These are phyloP conservation scores for Pneumocystis canis DNA, from an alignment of 1,139 yeast species.

Conservation along the genomic window DNA sequence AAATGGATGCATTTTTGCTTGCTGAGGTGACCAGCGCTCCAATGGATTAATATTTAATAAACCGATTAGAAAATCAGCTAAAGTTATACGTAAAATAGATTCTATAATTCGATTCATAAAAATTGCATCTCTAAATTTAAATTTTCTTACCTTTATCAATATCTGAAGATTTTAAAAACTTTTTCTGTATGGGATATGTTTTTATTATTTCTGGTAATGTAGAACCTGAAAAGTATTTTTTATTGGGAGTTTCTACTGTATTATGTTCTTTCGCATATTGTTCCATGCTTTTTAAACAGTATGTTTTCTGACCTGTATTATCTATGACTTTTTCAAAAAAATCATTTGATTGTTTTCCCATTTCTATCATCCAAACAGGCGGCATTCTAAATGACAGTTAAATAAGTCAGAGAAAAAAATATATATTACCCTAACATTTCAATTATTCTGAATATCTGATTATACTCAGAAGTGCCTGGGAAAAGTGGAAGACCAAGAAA, in stretches of 20 bases:
- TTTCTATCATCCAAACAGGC: constrained; percentile 91
- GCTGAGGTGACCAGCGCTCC: constrained; percentile 94
- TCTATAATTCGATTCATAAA: constrained; percentile 39
- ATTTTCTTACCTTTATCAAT: constrained; percentile 21
- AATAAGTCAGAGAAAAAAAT: background rate
- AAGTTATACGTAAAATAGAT: constrained; percentile 51
- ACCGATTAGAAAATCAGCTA: constrained; percentile 67
- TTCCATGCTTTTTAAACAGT: constrained; percentile 40
- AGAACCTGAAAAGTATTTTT: constrained; percentile 69
- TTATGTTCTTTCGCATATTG: constrained; percentile 45
- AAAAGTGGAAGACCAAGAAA: constrained; percentile 86
- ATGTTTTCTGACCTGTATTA: constrained; percentile 27
- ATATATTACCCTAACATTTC: constrained; percentile 50
- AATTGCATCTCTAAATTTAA: background rate
- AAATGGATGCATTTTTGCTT: constrained; percentile 85
- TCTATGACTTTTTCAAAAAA: constrained; percentile 41
- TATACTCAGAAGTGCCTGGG: constrained; percentile 90
- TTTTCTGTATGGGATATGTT: constrained; percentile 57
- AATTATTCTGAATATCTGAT: constrained; percentile 69
- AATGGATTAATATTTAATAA: constrained; percentile 73
- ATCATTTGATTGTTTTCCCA: constrained; percentile 70
- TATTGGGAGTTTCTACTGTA: constrained; percentile 60
- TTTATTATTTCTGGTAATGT: constrained; percentile 57
- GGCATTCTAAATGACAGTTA: constrained; percentile 32
- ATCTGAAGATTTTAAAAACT: constrained; percentile 31